Percentiles rank a stretch among this genome's conserved stretches.
Conservation (phyloP, 345 rosid genomes). For the Kernera saxatilis region DNA sequence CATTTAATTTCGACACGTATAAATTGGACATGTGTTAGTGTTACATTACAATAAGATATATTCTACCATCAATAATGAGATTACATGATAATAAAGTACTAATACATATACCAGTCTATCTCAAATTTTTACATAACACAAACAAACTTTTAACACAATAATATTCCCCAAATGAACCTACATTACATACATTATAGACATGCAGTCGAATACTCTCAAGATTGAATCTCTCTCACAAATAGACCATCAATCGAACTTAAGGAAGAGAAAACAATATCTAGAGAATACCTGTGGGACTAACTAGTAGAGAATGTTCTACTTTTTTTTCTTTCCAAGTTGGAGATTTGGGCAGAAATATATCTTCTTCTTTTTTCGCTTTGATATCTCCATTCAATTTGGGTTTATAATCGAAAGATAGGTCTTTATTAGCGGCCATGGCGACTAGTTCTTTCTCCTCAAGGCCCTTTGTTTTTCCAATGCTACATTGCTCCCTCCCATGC, state of each 20-base stretch:
- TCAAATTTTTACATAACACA: too few species aligned
- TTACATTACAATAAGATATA: neutral
- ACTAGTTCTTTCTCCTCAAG: conserved; percentile 74
- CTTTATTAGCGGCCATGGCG: conserved; percentile 69
- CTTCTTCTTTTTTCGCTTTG: neutral
- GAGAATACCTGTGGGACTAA: conserved; percentile 30
- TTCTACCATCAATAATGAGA: neutral
- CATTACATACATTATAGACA: neutral
- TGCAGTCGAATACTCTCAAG: neutral
- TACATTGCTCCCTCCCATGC: conserved; percentile 63
- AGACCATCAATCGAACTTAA: conserved; percentile 26
- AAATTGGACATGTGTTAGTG: neutral
- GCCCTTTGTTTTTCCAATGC: conserved; percentile 65
- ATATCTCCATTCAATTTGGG: conserved; percentile 26
- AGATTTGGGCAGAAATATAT: neutral
- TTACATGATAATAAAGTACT: too few species aligned
- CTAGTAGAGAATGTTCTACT: conserved; percentile 21
- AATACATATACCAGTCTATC: too few species aligned
- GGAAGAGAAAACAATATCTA: conserved; percentile 35
- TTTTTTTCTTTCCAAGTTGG: neutral
- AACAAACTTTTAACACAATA: conserved; percentile 24
- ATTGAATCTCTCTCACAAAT: neutral
- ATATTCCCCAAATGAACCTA: neutral
- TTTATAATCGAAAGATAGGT: conserved; percentile 52
- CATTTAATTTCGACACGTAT: neutral